Evolutionary conservation across 2,329 filamentous ascomycete genomes (phyloP).

Genomic region (Colletotrichum sp.): DNA sequence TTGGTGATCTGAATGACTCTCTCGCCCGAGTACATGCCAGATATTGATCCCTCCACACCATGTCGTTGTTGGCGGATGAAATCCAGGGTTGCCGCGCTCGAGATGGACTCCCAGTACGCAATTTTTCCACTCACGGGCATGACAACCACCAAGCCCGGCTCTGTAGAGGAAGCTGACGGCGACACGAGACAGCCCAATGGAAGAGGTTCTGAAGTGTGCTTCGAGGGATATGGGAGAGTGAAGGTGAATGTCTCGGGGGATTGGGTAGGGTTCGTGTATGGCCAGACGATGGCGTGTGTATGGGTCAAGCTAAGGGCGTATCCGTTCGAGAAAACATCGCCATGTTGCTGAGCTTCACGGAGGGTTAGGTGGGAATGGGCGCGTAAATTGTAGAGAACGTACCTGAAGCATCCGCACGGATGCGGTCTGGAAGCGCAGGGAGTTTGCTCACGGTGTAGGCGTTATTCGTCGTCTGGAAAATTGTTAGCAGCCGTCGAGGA

Average conservation of each 20-base stretch:
- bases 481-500: slow-evolving; percentile 8
- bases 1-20: slow-evolving; percentile 78
- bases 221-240: slow-evolving; percentile 75
- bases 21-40: slow-evolving; percentile 80
- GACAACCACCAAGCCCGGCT: slow-evolving; percentile 86
- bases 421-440: slow-evolving; percentile 78
- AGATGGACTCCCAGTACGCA: slow-evolving; percentile 95
- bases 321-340: slow-evolving; percentile 68
- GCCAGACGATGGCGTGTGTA: slow-evolving; percentile 87
- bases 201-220: slow-evolving; percentile 70
- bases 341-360: slow-evolving; percentile 65
- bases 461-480: slow-evolving; percentile 76
- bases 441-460: slow-evolving; percentile 88
- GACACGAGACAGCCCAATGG: slow-evolving; percentile 86
- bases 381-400: slow-evolving; percentile 36
- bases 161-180: slow-evolving; percentile 75
- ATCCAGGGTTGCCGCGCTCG: slow-evolving; percentile 83
- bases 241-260: slow-evolving; percentile 83
- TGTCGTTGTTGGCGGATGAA: slow-evolving; percentile 83
- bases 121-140: slow-evolving; percentile 85
- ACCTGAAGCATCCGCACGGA: slow-evolving; percentile 72
- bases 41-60: slow-evolving; percentile 77
- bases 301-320: slow-evolving; percentile 84
- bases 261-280: slow-evolving; percentile 73
- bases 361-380: slow-evolving; percentile 25